Conservation (phyloP, 352 stramenopile genomes). For the Thraustochytrium sp. region DNA sequence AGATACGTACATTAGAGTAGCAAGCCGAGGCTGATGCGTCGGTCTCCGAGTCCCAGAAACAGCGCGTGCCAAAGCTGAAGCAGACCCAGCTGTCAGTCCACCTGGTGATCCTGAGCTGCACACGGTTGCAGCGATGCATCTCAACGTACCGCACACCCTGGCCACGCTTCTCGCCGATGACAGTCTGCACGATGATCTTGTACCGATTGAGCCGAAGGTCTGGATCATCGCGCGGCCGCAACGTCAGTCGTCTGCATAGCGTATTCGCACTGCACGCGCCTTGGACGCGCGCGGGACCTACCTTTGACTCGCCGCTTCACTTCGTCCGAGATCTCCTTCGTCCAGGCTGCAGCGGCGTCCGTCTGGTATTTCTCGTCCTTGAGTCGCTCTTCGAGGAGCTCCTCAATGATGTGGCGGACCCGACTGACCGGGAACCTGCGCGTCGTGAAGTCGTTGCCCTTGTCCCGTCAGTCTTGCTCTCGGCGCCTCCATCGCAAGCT, state of each 20-base stretch:
- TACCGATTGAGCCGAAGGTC: constrained; percentile 26
- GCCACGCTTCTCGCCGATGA: constrained; percentile 39
- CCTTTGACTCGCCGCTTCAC: constrained; percentile 41
- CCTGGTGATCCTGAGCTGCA: neutral
- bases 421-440: constrained; percentile 29
- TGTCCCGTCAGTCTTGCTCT: too few species aligned
- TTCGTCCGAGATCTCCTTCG: constrained; percentile 38
- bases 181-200: constrained; percentile 42
- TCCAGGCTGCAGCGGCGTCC: neutral
- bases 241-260: neutral
- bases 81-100: neutral
- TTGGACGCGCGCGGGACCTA: neutral
- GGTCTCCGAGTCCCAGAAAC: constrained; percentile 27
- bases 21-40: constrained; percentile 15
- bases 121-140: neutral
- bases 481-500: too few species aligned
- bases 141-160: constrained; percentile 35
- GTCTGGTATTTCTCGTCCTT: constrained; percentile 37
- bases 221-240: neutral
- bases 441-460: neutral
- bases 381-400: neutral
- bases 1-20: constrained; percentile 28
- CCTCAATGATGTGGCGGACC: constrained; percentile 9
- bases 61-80: constrained; percentile 15
- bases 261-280: neutral